A percentile compares a stretch with the other conserved stretches of the same genome.
phyloP scores from a whole-genome alignment of 345 rosid genomes.

The Arabis alpina region DNA sequence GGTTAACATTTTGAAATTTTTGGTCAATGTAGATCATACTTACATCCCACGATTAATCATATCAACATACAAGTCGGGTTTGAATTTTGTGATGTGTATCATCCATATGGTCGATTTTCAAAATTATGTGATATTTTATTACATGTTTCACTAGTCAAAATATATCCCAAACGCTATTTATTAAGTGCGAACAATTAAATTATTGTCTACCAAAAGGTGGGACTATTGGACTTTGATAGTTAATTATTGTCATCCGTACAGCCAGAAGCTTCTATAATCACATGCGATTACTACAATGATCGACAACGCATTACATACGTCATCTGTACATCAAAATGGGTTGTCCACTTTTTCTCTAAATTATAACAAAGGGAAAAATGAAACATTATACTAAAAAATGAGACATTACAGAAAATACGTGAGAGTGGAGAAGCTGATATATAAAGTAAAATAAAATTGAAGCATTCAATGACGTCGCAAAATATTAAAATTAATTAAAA shows the following conservation, averaged over 20 bases:
- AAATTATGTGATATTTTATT: conserved; percentile 15
- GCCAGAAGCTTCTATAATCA: conserved; percentile 40
- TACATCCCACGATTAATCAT: neutral
- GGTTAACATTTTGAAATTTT: neutral
- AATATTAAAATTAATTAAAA: too few species aligned
- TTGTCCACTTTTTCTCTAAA: neutral
- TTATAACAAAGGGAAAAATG: neutral
- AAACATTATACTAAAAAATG: neutral
- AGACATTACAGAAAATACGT: too few species aligned
- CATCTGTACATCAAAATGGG: conserved; percentile 34
- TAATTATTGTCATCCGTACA: conserved; percentile 33
- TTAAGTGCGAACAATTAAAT: conserved; percentile 16
- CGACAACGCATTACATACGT: conserved; percentile 33
- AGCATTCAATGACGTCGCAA: too few species aligned
- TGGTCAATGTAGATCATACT: conserved; percentile 11
- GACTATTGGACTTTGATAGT: conserved; percentile 34
- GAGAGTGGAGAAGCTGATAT: too few species aligned
- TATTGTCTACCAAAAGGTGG: conserved; percentile 21
- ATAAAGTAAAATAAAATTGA: too few species aligned
- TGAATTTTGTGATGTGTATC: neutral
- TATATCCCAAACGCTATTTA: neutral
- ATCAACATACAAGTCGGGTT: conserved; percentile 10
- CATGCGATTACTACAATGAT: conserved; percentile 10
- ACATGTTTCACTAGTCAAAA: conserved; percentile 5
- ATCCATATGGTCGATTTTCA: conserved; percentile 4